Conservation (phyloP, 495 filamentous ascomycete genomes). For the Penicillium paxilli region DNA sequence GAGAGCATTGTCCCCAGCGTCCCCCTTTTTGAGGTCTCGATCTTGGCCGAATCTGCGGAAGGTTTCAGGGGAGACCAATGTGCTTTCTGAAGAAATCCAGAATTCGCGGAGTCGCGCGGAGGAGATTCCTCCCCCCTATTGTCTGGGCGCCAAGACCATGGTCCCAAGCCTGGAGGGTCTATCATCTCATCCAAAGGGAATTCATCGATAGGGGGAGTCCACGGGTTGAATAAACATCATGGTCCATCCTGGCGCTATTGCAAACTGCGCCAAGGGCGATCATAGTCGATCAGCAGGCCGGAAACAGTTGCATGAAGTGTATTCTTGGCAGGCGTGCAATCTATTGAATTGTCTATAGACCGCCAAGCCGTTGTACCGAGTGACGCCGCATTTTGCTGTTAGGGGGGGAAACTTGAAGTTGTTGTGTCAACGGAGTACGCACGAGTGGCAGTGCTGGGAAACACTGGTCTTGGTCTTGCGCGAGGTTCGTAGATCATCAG, state of each 20-base stretch:
- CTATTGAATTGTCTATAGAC: conserved; percentile 13
- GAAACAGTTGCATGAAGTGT: conserved; percentile 8
- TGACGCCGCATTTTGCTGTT: neutral
- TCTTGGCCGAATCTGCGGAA: neutral
- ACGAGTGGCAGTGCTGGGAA: neutral
- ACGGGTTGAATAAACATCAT: neutral
- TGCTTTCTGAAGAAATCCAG: no score
- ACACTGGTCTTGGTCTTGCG: neutral
- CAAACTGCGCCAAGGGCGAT: conserved; percentile 30
- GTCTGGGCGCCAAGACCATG: conserved; percentile 9
- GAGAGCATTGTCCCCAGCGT: neutral
- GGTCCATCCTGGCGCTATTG: conserved; percentile 7
- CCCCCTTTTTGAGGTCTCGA: neutral
- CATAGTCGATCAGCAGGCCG: conserved; percentile 21
- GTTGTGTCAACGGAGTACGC: neutral
- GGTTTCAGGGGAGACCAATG: neutral
- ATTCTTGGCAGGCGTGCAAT: conserved; percentile 16
- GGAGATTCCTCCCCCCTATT: neutral
- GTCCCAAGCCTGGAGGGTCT: no score
- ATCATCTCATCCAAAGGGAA: neutral
- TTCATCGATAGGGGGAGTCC: neutral
- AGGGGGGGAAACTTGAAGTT: neutral
- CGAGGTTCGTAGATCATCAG: neutral
- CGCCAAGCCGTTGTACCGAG: conserved; percentile 23
- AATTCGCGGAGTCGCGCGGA: neutral